phyloP scores from a whole-genome alignment of 345 rosid species.

The Trapa bicornis region DNA sequence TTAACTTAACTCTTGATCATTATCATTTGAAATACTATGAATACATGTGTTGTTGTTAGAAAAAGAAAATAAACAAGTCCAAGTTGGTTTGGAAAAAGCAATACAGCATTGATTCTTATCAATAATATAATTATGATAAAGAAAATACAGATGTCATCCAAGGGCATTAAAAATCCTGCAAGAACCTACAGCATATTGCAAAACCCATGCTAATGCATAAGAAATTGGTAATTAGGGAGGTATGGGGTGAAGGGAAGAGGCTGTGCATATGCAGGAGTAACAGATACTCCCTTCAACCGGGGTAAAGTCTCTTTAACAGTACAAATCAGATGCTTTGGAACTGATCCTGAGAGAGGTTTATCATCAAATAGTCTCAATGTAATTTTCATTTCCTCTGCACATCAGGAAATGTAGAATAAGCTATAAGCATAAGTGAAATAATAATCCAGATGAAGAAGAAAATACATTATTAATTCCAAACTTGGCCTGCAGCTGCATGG shows the following conservation, averaged over 20 bases:
- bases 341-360: constrained; percentile 56
- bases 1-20: not conserved
- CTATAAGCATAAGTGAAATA: not conserved
- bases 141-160: not conserved
- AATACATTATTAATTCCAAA: not conserved
- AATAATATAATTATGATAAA: not conserved
- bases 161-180: not conserved
- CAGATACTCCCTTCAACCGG: constrained; percentile 50
- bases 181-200: not conserved
- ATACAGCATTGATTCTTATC: not conserved
- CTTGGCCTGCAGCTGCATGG: not conserved
- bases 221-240: not conserved
- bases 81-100: not conserved
- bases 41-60: not conserved
- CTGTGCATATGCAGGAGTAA: constrained; percentile 53
- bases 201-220: not conserved
- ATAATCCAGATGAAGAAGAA: not conserved
- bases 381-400: constrained; percentile 81
- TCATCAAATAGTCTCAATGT: constrained; percentile 61
- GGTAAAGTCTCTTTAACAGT: constrained; percentile 55
- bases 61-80: not conserved
- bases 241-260: not conserved
- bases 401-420: not conserved
- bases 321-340: constrained; percentile 76
- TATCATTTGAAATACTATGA: not conserved